A percentile compares a stretch with the other conserved stretches of the same genome.
Evolutionary conservation across 257 asterid species (phyloP).

Genomic region (Scutellaria minor): DNA sequence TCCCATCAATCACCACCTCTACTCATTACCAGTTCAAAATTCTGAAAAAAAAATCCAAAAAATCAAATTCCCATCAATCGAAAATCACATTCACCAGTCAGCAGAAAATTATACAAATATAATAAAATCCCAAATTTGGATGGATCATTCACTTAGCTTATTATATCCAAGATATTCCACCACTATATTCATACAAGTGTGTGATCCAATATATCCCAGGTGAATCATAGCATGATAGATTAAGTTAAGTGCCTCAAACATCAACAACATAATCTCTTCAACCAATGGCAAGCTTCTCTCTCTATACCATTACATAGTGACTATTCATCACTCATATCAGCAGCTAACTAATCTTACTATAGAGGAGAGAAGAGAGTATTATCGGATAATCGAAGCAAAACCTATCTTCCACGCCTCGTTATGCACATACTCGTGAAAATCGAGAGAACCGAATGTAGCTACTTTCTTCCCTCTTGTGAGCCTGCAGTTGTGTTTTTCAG

Average conservation of each 20-base stretch:
- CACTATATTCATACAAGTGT: too few species aligned
- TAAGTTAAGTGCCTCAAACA: neutral
- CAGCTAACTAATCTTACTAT: constrained; percentile 19
- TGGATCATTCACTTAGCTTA: too few species aligned
- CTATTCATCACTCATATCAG: neutral
- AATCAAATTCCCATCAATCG: constrained; percentile 5
- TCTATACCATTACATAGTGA: neutral
- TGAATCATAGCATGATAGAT: neutral
- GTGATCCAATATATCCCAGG: neutral
- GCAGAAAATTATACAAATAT: too few species aligned
- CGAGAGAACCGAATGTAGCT: neutral
- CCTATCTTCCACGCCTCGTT: neutral
- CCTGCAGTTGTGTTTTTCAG: constrained; percentile 58
- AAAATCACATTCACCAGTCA: neutral
- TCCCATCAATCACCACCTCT: constrained; percentile 17
- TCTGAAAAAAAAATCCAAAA: neutral
- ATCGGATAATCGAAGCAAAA: neutral
- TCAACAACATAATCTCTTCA: constrained; percentile 17
- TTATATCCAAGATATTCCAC: too few species aligned
- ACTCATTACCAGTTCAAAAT: neutral
- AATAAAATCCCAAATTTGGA: too few species aligned
- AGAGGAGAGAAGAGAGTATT: neutral
- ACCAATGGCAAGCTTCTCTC: constrained; percentile 17
- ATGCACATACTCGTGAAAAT: neutral
- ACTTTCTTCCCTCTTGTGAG: constrained; percentile 48